Base-by-base conservation (phyloP, 1,284 basidiomycete genomes). In the Farysia itapuensis region DNA sequence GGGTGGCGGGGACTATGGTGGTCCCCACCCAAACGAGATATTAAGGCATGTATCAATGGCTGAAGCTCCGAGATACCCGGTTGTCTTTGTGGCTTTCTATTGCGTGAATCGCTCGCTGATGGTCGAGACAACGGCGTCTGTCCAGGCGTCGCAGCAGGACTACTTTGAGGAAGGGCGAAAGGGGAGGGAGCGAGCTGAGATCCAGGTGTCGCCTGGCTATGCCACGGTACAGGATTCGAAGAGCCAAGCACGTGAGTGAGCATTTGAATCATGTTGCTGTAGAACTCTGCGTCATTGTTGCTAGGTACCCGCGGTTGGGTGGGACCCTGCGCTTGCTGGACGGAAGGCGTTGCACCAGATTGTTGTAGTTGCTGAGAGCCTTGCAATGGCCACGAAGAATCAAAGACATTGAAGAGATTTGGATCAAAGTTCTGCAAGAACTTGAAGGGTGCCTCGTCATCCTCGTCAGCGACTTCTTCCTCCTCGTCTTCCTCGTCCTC, bases 181-280 rank as follows among this genome's bases (percentile, higher is more conserved):
- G 59, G 59, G 2, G 59, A 58, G 3, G 59, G 43, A 4, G 50
- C 48, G 5, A 60, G 42, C 39, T 60, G 56, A 11, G 56, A 52
- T 15, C 40, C 49, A 2, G 60, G 54, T 6, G 52, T 57, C 4
- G 41, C 31, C 12, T 57, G 48, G 31, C 43, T 45, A 15, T 57
- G 58, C 65, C 65, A 68, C 1, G 48, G 29, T 20, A 48, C 25
- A 7, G 57, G 52, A 39, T 58, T 53, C 12, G 64, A 67, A 16
- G 64, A 65, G 11, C 67, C 67, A 13, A 70, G 46, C 4, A 70
- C 52, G 28, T 67, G 64, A 8, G 67, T 70, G 33, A 70, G 59
- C 46, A 70, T 63, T 43, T 70, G 67, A 30, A 70, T 70, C 39
- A 64, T 64, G 19, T 58, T 59, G 23, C 57, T 43, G 35, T 70